Conservation (phyloP, 2,329 filamentous ascomycete species). For the Penicillium sumatraense region DNA sequence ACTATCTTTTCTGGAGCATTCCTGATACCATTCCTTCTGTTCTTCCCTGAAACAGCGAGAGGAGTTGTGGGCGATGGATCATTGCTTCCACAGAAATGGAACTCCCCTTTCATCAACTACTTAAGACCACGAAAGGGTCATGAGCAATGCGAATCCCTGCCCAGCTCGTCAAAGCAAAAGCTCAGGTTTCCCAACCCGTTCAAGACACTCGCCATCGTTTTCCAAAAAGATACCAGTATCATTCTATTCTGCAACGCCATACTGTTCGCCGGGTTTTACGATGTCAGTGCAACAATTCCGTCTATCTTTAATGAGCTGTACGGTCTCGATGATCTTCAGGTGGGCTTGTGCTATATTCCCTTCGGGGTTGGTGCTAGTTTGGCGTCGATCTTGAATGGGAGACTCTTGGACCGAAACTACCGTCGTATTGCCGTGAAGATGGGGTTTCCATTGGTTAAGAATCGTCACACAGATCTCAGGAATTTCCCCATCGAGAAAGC, state of each 20-base stretch:
- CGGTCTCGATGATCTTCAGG: conserved; percentile 44
- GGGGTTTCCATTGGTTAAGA: conserved; percentile 38
- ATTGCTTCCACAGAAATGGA: conserved; percentile 42
- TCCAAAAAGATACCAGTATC: conserved; percentile 41
- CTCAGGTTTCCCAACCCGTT: conserved; percentile 45
- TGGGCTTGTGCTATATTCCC: conserved; percentile 50
- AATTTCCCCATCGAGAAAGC: conserved; percentile 51
- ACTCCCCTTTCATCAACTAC: conserved; percentile 38
- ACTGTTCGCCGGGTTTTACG: conserved; percentile 48
- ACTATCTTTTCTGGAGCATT: conserved; percentile 50
- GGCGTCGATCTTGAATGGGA: conserved; percentile 44
- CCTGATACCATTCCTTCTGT: conserved; percentile 39
- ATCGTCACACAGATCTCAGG: conserved; percentile 41
- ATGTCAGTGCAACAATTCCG: conserved; percentile 46
- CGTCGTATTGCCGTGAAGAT: conserved; percentile 37
- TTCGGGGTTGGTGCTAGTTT: conserved; percentile 47
- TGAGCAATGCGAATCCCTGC: conserved; percentile 13
- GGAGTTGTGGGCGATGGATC: conserved; percentile 45
- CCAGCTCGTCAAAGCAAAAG: conserved; percentile 21
- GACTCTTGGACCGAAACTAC: conserved; percentile 52
- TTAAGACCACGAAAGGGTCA: conserved; percentile 31
- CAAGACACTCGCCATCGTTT: conserved; percentile 38
- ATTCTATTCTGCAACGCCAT: conserved; percentile 45
- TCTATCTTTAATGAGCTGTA: conserved; percentile 43
- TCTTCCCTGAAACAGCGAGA: conserved; percentile 45